phyloP scores from a whole-genome alignment of 78 protist species.

The Dictyostelium citrinum region DNA sequence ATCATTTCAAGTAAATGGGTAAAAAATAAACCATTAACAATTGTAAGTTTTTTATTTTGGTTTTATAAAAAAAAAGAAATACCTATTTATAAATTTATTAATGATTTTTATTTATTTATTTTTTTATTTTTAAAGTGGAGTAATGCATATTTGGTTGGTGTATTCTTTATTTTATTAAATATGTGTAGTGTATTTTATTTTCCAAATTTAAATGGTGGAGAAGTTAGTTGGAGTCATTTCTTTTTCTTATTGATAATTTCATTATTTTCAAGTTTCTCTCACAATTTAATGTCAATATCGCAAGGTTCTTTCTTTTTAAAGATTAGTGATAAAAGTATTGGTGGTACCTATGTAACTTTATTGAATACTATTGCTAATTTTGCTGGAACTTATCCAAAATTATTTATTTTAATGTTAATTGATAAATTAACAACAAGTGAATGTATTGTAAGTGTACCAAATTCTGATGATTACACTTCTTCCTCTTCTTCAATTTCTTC shows the following conservation, averaged over 20 bases:
- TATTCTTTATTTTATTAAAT: conserved; percentile 27
- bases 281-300: not conserved
- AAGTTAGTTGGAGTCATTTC: conserved; percentile 24
- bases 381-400: conserved; percentile 81
- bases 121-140: not conserved
- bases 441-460: conserved; percentile 4
- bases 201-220: not conserved
- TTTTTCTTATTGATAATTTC: not conserved
- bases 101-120: not conserved
- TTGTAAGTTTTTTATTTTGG: conserved; percentile 6
- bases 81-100: not conserved
- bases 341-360: conserved; percentile 84
- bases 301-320: conserved; percentile 76
- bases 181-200: conserved; percentile 14
- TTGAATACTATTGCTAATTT: conserved; percentile 80
- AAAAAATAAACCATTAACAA: conserved; percentile 46
- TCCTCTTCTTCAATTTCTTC: not conserved
- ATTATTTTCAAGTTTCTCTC: not conserved
- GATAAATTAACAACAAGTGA: conserved; percentile 20
- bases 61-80: no score
- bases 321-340: conserved; percentile 75
- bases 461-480: not conserved
- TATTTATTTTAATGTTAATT: conserved; percentile 27
- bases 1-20: conserved; percentile 21
- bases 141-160: conserved; percentile 26